Conservation (phyloP, 768 basidiomycete species). For the Rhodosporidiobolus odoratus region DNA sequence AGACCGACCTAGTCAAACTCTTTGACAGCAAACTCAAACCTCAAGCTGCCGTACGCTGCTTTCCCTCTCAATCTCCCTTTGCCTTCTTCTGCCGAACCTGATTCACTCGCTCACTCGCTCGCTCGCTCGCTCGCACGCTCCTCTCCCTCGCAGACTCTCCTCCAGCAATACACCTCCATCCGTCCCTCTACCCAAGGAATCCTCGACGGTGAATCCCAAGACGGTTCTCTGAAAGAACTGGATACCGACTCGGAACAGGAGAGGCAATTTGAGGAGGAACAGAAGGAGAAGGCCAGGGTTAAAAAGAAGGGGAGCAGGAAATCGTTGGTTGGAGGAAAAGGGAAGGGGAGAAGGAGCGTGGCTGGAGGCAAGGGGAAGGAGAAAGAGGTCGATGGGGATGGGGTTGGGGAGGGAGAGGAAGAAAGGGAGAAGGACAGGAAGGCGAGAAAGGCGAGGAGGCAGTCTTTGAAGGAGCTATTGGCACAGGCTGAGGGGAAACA, state of each 20-base stretch:
- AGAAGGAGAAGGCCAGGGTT: background rate
- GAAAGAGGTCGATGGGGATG: slow-evolving; percentile 1
- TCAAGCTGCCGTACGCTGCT: slow-evolving; percentile 8
- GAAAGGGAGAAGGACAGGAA: background rate
- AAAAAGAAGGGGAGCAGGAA: background rate
- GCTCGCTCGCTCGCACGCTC: background rate
- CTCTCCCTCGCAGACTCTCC: slow-evolving; percentile 17
- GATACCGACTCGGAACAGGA: slow-evolving; percentile 22
- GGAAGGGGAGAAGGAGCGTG: background rate
- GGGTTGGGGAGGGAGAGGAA: background rate
- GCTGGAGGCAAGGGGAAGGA: background rate
- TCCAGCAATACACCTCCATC: slow-evolving; percentile 2
- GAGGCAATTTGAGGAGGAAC: background rate
- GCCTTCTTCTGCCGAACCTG: background rate
- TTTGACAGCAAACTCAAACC: slow-evolving; percentile 16
- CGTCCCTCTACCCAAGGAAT: slow-evolving; percentile 24
- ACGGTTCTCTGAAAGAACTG: slow-evolving; percentile 25
- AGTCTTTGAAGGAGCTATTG: too few species aligned
- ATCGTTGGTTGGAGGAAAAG: background rate
- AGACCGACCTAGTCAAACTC: slow-evolving; percentile 17
- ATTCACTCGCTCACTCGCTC: background rate
- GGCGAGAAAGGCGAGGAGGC: background rate
- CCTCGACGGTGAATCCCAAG: slow-evolving; percentile 28
- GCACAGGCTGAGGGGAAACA: too few species aligned
- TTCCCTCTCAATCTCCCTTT: background rate